Evolutionary conservation across 345 rosid genomes (phyloP), one percentile per base, ranked within the genome.

Genomic region (Limnanthes douglasii): DNA sequence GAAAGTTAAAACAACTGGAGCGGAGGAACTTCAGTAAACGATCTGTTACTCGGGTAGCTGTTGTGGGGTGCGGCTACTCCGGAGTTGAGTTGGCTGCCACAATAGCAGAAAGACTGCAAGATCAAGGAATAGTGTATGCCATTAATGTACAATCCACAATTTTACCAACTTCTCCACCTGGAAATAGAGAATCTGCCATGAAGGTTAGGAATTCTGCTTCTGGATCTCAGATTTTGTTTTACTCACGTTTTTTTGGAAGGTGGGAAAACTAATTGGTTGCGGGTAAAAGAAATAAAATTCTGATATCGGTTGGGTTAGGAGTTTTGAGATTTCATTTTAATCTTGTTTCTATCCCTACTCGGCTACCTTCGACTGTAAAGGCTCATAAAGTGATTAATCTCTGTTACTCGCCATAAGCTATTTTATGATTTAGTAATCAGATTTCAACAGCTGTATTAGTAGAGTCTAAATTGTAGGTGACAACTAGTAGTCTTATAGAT

Each of bases 81-180:
- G 97, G 97, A 33, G 78, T 88, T 37, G 97, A 88, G 65, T 59
- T 88, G 50, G 97, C 97, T 68, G 97, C 97, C 22, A 83, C 95
- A 18, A 36, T 88, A 43, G 51, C 97, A 3, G 97, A 88, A 54
- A 79, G 97, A 62, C 68, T 88, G 39, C 75, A 64, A 56, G 77
- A 73, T 33, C 72, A 69, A 21, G 97, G 97, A 39, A 57, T 53
- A 21, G 90, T 88, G 21, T 82, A 68, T 38, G 82, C 78, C 48
- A 70, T 88, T 39, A 83, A 83, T 15, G 81, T 72, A 41, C 78
- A 78, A 19, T 71, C 65, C 12, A 70, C 66, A 9, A 79, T 88
- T 51, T 72, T 78, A 46, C 78, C 95, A 49, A 51, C 76, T 38
- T 86, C 93, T 7, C 81, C 93, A 36, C 39, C 81, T 46, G 97